phyloP scores from a whole-genome alignment of 352 stramenopile genomes.

The Phytophthora quininea region DNA sequence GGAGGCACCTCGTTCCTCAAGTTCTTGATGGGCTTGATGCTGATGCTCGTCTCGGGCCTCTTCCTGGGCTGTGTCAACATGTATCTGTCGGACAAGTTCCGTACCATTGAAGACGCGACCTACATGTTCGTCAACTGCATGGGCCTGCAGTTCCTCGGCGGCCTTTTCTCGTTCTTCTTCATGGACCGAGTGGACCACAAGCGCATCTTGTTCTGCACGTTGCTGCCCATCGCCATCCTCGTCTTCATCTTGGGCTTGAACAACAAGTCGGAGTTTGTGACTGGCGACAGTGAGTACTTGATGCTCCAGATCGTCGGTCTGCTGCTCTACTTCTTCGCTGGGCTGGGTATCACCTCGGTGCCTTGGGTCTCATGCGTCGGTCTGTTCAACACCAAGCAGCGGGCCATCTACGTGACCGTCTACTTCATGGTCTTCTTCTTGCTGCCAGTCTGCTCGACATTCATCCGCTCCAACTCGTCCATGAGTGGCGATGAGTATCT shows the following conservation, averaged over 20 bases:
- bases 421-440: slow-evolving; percentile 84
- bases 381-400: slow-evolving; percentile 71
- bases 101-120: slow-evolving; percentile 60
- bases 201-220: slow-evolving; percentile 70
- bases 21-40: slow-evolving; percentile 65
- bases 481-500: slow-evolving; percentile 51
- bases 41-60: slow-evolving; percentile 76
- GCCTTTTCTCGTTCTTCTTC: slow-evolving; percentile 87
- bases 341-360: slow-evolving; percentile 73
- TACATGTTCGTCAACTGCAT: slow-evolving; percentile 86
- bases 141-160: slow-evolving; percentile 68
- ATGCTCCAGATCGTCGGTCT: slow-evolving; percentile 76
- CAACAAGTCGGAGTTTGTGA: slow-evolving; percentile 52
- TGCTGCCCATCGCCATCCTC: slow-evolving; percentile 59
- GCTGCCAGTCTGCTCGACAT: slow-evolving; percentile 51
- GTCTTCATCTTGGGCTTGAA: slow-evolving; percentile 67
- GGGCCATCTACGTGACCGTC: slow-evolving; percentile 64
- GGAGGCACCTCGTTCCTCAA: slow-evolving; percentile 56
- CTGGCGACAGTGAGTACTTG: slow-evolving; percentile 57
- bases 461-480: slow-evolving; percentile 43
- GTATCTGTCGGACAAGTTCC: slow-evolving; percentile 71
- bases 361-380: slow-evolving; percentile 77
- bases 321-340: slow-evolving; percentile 81
- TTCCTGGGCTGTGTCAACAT: slow-evolving; percentile 75
- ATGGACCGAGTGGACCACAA: slow-evolving; percentile 83